Evolutionary conservation across 1,284 basidiomycete genomes (phyloP), one percentile per base, ranked within the genome.

Genomic region (Cutaneotrichosporon dermatis): DNA sequence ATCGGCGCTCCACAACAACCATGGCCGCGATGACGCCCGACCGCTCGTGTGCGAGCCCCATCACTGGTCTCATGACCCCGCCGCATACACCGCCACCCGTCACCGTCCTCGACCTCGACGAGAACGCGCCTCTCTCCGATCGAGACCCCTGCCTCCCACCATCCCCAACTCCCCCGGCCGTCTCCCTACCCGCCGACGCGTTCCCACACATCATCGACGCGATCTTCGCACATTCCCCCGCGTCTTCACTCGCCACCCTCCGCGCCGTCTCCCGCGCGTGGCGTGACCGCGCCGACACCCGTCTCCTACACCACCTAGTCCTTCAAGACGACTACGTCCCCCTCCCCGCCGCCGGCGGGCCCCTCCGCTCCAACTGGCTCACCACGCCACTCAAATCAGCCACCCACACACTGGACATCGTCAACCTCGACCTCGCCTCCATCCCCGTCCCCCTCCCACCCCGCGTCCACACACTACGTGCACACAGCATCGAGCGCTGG

Each of bases 171-270:
- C 25, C 25, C 25, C 25, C 25, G 25, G 25, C 25, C 25, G 25
- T 25, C 25, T 25, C 25, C 25, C 25, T 25, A 25, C 13, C 36
- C 40, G 51, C 51, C 16, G 33, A 36, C 39, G 39, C 39, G 16
- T 54, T 35, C 42, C 52, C 52, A 6, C 52, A 54, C 52, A 15
- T 54, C n/a, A 37, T 54, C 34, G 41, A 43, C 33, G 41, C 41
- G 2, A 54, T 54, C 42, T 44, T 54, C 34, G 41, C 34, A 2
- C 33, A 35, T 4, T 41, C 52, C 2, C 13, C 52, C 13, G 11
- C 35, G 13, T 10, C 11, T 11, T 10, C 42, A 9, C 52, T 54
- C 33, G 12, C 34, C 33, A 8, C 41, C 34, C 33, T 54, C 12
- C 52, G 52, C n/a, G 13, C 52, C 33, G 52, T 16, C 33, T 44